These are phyloP conservation scores for Suhomyces tanzawaensis DNA, from an alignment of 805 yeast genomes.

Conservation along the genomic window DNA sequence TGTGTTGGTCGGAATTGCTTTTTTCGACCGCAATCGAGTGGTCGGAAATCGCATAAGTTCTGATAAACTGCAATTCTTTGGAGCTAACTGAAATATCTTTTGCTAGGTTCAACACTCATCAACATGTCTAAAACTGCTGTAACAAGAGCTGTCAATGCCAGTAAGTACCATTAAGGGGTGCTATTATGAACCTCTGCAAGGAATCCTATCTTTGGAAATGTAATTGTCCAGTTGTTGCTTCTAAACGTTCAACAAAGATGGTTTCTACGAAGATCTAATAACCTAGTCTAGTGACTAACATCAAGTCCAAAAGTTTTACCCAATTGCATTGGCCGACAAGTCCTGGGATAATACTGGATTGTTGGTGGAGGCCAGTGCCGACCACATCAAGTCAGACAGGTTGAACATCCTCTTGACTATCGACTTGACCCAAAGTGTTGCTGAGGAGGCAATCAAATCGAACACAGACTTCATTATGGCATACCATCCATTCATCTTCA, in stretches of 20 bases:
- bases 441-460: constrained; percentile 71
- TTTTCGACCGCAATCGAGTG: no score
- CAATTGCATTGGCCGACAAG: constrained; percentile 74
- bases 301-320: constrained; percentile 72
- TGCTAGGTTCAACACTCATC: background rate
- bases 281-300: constrained; percentile 8
- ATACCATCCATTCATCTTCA: constrained; percentile 90
- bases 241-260: no score
- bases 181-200: no score
- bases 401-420: constrained; percentile 62
- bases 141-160: constrained; percentile 35
- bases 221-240: no score
- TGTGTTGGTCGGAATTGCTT: no score
- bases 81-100: background rate
- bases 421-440: constrained; percentile 81
- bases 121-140: constrained; percentile 46
- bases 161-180: constrained; percentile 33
- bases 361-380: constrained; percentile 63
- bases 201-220: no score
- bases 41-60: no score
- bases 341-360: constrained; percentile 97
- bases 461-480: constrained; percentile 67
- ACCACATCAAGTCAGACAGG: constrained; percentile 16
- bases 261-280: no score
- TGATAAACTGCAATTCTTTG: no score